Evolutionary conservation across 2,329 filamentous ascomycete species (phyloP).

Genomic region (Penicillium freii): DNA sequence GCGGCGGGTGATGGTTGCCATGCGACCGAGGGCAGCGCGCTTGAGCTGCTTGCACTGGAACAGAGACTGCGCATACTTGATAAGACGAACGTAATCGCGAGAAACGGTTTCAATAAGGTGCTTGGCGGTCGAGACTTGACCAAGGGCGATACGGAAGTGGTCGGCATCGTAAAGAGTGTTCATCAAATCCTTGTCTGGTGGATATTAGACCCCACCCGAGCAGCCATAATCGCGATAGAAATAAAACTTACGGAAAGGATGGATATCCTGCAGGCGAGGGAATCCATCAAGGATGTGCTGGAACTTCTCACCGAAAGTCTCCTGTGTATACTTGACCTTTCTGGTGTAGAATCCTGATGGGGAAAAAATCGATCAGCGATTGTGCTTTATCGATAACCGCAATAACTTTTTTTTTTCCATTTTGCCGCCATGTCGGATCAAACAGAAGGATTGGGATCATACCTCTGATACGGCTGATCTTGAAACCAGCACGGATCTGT

Average conservation of each 20-base stretch:
- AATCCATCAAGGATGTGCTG: constrained; percentile 88
- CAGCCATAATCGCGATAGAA: constrained; percentile 7
- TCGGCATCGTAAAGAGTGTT: constrained; percentile 99
- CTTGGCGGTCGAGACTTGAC: constrained; percentile 93
- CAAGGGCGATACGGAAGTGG: constrained; percentile 94
- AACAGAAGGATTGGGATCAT: constrained; percentile 9
- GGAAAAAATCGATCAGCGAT: constrained; percentile 30
- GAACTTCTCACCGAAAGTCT: constrained; percentile 95
- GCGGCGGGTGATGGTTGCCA: constrained; percentile 95
- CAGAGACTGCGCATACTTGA: constrained; percentile 94
- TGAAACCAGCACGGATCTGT: constrained; percentile 92
- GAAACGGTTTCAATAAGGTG: constrained; percentile 94
- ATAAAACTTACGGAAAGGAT: constrained; percentile 71
- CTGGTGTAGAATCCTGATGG: constrained; percentile 80
- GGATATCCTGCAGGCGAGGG: constrained; percentile 87
- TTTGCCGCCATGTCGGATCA: neutral
- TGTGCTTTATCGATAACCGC: constrained; percentile 28
- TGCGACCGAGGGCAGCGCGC: constrained; percentile 89
- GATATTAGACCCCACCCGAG: constrained; percentile 19
- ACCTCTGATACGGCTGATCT: constrained; percentile 85
- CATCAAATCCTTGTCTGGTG: constrained; percentile 70
- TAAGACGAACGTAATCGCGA: constrained; percentile 90
- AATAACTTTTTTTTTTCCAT: constrained; percentile 16
- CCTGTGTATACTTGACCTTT: constrained; percentile 97
- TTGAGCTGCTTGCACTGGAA: constrained; percentile 99